phyloP scores from a whole-genome alignment of 2,329 filamentous ascomycete species.

The Aquanectria penicillioides region DNA sequence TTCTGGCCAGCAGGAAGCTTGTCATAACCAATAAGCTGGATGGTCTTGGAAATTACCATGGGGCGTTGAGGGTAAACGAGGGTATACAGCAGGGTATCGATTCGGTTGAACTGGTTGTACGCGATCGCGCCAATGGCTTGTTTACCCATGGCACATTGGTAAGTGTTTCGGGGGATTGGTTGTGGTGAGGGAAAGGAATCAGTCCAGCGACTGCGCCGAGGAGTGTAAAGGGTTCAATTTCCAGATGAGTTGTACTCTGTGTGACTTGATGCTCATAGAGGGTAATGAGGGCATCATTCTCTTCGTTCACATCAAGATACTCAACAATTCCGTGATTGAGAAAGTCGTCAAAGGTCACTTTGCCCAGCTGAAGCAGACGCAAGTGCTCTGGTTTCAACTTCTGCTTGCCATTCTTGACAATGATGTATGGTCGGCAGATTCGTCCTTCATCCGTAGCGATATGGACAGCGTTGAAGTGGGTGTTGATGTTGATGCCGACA shows the following conservation, averaged over 20 bases:
- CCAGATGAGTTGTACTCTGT: conserved; percentile 87
- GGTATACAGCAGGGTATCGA: conserved; percentile 94
- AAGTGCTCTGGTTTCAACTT: conserved; percentile 84
- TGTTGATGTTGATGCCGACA: conserved; percentile 95
- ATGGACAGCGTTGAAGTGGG: conserved; percentile 89
- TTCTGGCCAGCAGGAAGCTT: conserved; percentile 97
- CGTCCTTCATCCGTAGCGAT: conserved; percentile 97
- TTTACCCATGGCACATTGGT: conserved; percentile 99
- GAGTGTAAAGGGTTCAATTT: conserved; percentile 98
- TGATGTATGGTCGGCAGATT: conserved; percentile 94
- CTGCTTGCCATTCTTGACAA: conserved; percentile 88
- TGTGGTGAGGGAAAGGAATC: conserved; percentile 98
- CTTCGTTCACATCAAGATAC: conserved; percentile 97
- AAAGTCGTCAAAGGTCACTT: conserved; percentile 93
- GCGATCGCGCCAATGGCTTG: conserved; percentile 99
- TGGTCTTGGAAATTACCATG: conserved; percentile 97
- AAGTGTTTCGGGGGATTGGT: conserved; percentile 99
- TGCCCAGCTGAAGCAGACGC: conserved; percentile 82
- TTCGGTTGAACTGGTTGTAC: conserved; percentile 96
- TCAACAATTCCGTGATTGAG: conserved; percentile 90
- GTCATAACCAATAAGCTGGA: conserved; percentile 96
- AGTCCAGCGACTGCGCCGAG: conserved; percentile 94
- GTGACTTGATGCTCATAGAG: conserved; percentile 88
- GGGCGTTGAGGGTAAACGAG: conserved; percentile 98
- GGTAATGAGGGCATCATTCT: conserved; percentile 94